phyloP scores from a whole-genome alignment of 2,329 filamentous ascomycete species.

The Scedosporium aurantiacum region DNA sequence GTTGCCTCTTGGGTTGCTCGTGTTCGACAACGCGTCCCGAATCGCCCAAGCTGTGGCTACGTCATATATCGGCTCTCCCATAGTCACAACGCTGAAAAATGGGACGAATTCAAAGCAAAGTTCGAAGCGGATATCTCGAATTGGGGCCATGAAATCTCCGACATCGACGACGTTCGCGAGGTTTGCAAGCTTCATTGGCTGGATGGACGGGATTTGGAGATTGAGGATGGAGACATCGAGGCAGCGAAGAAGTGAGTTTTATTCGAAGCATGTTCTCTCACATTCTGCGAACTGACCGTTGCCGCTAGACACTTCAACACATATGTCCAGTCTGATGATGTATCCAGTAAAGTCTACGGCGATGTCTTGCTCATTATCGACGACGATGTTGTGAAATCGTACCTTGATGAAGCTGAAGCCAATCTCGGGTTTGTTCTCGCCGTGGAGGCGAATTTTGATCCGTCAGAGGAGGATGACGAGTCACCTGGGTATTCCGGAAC shows the following conservation, averaged over 20 bases:
- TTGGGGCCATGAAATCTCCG: slow-evolving; percentile 13
- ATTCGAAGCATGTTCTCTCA: neutral
- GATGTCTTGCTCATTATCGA: slow-evolving; percentile 14
- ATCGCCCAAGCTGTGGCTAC: slow-evolving; percentile 12
- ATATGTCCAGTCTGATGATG: neutral
- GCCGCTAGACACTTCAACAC: neutral
- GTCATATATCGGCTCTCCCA: slow-evolving; percentile 15
- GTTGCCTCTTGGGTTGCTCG: neutral
- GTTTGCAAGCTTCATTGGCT: slow-evolving; percentile 1
- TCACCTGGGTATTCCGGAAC: slow-evolving; percentile 13
- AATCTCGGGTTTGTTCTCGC: neutral
- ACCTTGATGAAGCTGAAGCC: slow-evolving; percentile 10
- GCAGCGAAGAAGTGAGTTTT: neutral
- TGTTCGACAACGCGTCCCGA: neutral
- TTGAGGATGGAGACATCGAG: neutral
- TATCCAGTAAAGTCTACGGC: neutral
- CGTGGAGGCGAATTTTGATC: slow-evolving; percentile 4
- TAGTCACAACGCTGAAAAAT: slow-evolving; percentile 12
- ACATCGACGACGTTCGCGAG: neutral
- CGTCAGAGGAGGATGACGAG: neutral
- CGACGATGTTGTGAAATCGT: slow-evolving; percentile 15
- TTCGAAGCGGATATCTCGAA: slow-evolving; percentile 16
- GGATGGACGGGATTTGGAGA: slow-evolving; percentile 3
- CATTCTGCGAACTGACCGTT: neutral
- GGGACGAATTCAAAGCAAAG: slow-evolving; percentile 15